These are phyloP conservation scores for Vanrija sp. DNA, from an alignment of 1,284 basidiomycete genomes.

Conservation along the genomic window DNA sequence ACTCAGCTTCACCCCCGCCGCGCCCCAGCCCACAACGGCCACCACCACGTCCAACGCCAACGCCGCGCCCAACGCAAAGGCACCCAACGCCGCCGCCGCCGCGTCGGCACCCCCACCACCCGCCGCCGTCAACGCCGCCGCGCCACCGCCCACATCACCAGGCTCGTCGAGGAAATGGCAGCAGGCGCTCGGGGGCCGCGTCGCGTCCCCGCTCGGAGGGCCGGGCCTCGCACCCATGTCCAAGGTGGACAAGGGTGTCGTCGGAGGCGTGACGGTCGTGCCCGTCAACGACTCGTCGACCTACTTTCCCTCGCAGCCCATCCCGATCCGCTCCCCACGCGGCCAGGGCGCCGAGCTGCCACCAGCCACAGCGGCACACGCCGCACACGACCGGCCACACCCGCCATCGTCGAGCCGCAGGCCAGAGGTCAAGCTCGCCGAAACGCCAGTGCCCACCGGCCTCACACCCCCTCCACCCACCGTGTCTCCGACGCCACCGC, in stretches of 20 bases:
- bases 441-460: conserved; percentile 17
- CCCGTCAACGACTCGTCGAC: conserved; percentile 19
- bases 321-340: conserved; percentile 19
- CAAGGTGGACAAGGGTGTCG: background rate
- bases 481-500: conserved; percentile 28
- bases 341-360: conserved; percentile 1
- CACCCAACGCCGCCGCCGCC: background rate
- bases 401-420: conserved; percentile 6
- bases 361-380: no score
- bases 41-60: conserved; percentile 39
- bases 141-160: conserved; percentile 5
- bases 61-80: conserved; percentile 12
- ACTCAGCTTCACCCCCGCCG: conserved; percentile 44
- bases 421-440: conserved; percentile 14
- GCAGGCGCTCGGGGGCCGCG: conserved; percentile 26
- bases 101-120: background rate
- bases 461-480: conserved; percentile 29
- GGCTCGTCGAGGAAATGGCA: conserved; percentile 23
- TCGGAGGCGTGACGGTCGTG: conserved; percentile 15
- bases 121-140: background rate
- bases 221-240: conserved; percentile 30
- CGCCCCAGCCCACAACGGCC: conserved; percentile 38
- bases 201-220: conserved; percentile 23
- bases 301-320: conserved; percentile 19
- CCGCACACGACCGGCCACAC: conserved; percentile 1